Conservation (phyloP, 2,329 filamentous ascomycete species). For the Pleomassaria siparia region DNA sequence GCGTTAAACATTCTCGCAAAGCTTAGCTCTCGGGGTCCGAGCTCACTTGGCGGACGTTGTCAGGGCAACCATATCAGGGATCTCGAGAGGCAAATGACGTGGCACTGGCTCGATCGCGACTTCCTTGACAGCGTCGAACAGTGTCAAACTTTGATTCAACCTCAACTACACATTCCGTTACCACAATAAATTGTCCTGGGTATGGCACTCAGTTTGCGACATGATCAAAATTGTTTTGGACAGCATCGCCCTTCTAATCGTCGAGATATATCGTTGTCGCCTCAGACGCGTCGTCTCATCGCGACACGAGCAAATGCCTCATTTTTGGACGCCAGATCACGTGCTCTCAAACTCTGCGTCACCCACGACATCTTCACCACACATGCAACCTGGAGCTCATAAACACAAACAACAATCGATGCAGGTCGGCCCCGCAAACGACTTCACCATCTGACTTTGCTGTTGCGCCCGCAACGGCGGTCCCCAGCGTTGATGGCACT, state of each 20-base stretch:
- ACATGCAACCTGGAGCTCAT: not conserved
- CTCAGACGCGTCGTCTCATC: not conserved
- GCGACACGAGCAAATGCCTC: not conserved
- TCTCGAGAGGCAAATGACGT: not conserved
- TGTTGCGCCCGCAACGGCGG: constrained; percentile 2
- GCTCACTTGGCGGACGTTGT: not conserved
- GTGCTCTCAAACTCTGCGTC: not conserved
- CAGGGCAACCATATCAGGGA: not conserved
- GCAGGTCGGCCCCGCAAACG: not conserved
- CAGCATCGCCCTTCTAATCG: not conserved
- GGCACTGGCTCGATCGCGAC: not conserved
- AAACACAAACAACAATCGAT: constrained; percentile 6
- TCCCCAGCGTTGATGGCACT: constrained; percentile 10
- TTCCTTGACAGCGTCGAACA: not conserved
- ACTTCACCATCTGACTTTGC: not conserved
- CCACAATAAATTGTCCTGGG: not conserved
- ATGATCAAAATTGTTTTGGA: no score
- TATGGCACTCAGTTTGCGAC: not conserved
- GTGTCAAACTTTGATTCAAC: not conserved
- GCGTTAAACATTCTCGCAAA: not conserved
- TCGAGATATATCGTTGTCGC: not conserved
- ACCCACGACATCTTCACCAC: not conserved
- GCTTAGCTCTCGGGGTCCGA: not conserved
- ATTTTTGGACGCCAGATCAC: not conserved
- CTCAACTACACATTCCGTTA: not conserved